Percentiles rank a stretch among this genome's conserved stretches.
phyloP scores from a whole-genome alignment of 2,329 filamentous ascomycete genomes.

The Neonectria hederae region DNA sequence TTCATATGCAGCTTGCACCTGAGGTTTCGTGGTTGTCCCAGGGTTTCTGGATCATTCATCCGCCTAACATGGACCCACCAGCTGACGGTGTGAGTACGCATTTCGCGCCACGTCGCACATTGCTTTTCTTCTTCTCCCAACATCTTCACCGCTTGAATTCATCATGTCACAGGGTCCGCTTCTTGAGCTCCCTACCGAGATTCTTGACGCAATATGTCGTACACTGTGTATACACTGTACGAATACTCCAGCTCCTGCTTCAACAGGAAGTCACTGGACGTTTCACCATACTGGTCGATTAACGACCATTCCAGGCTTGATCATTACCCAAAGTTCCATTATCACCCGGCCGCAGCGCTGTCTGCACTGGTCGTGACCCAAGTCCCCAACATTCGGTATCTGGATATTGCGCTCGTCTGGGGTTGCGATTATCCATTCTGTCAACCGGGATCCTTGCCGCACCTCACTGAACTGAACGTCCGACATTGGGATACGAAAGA shows the following conservation, averaged over 20 bases:
- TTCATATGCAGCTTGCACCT: no score
- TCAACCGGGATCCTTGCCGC: neutral
- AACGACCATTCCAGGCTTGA: no score
- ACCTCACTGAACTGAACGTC: neutral
- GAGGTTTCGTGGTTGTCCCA: no score
- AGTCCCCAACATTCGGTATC: neutral
- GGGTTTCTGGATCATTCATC: no score
- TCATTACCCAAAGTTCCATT: neutral
- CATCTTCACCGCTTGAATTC: neutral
- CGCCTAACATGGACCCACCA: no score
- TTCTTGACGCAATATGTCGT: constrained; percentile 4
- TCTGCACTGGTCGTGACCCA: neutral
- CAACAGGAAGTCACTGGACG: neutral
- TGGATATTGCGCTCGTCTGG: neutral
- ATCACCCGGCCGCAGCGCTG: neutral
- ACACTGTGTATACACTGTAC: neutral
- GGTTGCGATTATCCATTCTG: constrained; percentile 12
- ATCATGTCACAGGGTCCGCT: constrained; percentile 8
- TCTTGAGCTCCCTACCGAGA: constrained; percentile 4
- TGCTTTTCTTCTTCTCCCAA: no score
- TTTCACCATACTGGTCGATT: constrained; percentile 4
- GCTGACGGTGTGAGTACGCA: no score
- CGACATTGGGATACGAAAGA: neutral
- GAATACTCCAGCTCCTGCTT: no score
- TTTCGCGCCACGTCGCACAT: no score